Conservation (phyloP, 805 yeast genomes). For the Cephaloascus fragrans region DNA sequence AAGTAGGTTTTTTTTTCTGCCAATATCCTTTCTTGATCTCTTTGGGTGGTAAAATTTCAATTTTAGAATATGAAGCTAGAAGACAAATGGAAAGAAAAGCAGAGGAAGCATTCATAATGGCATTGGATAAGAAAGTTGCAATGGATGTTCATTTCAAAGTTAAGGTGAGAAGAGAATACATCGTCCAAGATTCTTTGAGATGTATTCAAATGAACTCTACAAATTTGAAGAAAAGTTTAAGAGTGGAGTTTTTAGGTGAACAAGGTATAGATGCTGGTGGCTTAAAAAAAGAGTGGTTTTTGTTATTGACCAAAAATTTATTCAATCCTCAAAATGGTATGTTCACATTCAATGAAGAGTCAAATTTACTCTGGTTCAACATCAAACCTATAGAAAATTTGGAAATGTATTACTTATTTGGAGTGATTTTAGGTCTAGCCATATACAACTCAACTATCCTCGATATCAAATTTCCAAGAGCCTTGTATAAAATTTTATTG, state of each 20-base stretch:
- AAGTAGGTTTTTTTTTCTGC: constrained; percentile 50
- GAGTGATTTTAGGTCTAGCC: constrained; percentile 83
- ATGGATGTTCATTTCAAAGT: constrained; percentile 63
- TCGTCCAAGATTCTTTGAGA: constrained; percentile 68
- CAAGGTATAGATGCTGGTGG: constrained; percentile 98
- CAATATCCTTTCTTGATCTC: constrained; percentile 77
- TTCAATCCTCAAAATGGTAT: constrained; percentile 63
- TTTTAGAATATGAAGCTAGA: constrained; percentile 75
- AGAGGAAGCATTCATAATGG: constrained; percentile 77
- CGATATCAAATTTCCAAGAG: constrained; percentile 69
- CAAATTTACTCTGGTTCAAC: constrained; percentile 70
- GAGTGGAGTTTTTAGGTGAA: constrained; percentile 76
- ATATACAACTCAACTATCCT: constrained; percentile 83
- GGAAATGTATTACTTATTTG: constrained; percentile 67
- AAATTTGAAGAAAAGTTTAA: constrained; percentile 64
- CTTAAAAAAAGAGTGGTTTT: constrained; percentile 87
- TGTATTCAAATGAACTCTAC: constrained; percentile 43
- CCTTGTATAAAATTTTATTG: constrained; percentile 67
- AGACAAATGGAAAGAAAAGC: constrained; percentile 79
- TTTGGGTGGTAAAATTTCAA: constrained; percentile 70
- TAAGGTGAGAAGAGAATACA: constrained; percentile 53
- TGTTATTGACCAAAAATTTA: constrained; percentile 57
- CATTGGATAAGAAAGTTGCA: constrained; percentile 52
- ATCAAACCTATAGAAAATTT: constrained; percentile 28
- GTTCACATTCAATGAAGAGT: constrained; percentile 57